Percentiles rank a stretch among this genome's conserved stretches.
These are phyloP conservation scores for Phytophthora citricola DNA, from an alignment of 352 stramenopile genomes.

Conservation along the genomic window DNA sequence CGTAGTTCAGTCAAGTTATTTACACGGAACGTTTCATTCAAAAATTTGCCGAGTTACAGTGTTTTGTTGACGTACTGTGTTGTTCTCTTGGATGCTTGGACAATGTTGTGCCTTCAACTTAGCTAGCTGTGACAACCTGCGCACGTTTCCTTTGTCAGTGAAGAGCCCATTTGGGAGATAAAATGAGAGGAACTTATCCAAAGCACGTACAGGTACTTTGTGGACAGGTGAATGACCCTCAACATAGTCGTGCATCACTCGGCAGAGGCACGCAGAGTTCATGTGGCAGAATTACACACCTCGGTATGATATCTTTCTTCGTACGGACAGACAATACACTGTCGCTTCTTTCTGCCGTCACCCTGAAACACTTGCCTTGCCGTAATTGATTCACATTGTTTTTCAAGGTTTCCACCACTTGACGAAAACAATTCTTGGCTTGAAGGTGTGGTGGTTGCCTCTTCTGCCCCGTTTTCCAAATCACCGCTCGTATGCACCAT, in stretches of 20 bases:
- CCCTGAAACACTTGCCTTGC: background rate
- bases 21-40: no score
- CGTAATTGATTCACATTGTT: background rate
- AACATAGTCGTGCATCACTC: background rate
- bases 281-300: background rate
- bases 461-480: no score
- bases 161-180: background rate
- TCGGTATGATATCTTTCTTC: background rate
- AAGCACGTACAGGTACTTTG: background rate
- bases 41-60: no score
- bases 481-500: background rate
- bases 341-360: background rate
- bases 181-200: background rate
- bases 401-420: no score
- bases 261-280: background rate
- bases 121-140: background rate
- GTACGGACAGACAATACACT: background rate
- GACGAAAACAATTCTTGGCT: no score
- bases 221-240: background rate
- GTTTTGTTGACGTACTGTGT: no score
- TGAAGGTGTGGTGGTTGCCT: no score
- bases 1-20: no score
- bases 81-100: no score
- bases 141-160: background rate
- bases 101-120: background rate